A percentile compares a stretch with the other conserved stretches of the same genome.
These are phyloP conservation scores for Camelina hispida DNA, from an alignment of 345 rosid genomes.

Conservation along the genomic window DNA sequence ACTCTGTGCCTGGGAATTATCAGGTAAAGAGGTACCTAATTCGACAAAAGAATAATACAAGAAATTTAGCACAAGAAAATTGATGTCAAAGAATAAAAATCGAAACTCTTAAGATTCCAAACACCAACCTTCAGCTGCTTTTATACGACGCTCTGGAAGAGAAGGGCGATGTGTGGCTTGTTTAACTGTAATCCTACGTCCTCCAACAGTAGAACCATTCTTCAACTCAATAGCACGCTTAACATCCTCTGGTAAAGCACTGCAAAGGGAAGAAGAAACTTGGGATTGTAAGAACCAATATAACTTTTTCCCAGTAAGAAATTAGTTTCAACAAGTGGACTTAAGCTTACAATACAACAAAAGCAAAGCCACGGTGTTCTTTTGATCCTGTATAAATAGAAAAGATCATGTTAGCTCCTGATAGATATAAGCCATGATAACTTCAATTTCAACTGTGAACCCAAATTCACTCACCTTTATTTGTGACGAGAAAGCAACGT, in stretches of 20 bases:
- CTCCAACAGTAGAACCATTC: slow-evolving; percentile 69
- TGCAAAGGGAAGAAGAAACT: slow-evolving; percentile 36
- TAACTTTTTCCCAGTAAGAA: background rate
- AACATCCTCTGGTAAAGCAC: slow-evolving; percentile 91
- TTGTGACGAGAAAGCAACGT: slow-evolving; percentile 85
- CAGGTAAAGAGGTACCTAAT: slow-evolving; percentile 48
- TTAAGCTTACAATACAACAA: slow-evolving; percentile 78
- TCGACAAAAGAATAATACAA: background rate
- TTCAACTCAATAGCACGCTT: slow-evolving; percentile 78
- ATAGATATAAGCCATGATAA: background rate
- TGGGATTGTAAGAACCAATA: background rate
- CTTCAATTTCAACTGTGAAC: background rate
- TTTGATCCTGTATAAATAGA: slow-evolving; percentile 59
- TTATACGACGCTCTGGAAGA: slow-evolving; percentile 70
- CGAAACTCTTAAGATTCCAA: slow-evolving; percentile 6
- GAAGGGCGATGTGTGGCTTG: slow-evolving; percentile 84
- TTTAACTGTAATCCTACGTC: slow-evolving; percentile 80
- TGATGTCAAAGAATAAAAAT: background rate
- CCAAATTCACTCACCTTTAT: slow-evolving; percentile 56
- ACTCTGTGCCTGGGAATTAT: slow-evolving; percentile 39
- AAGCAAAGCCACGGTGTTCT: slow-evolving; percentile 82
- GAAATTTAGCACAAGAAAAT: background rate
- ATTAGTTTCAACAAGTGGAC: slow-evolving; percentile 1
- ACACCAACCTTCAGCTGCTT: slow-evolving; percentile 59
- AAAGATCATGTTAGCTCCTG: slow-evolving; percentile 15